These are phyloP conservation scores for Aspergillus olivimuriae DNA, from an alignment of 495 filamentous ascomycete species.

Conservation along the genomic window DNA sequence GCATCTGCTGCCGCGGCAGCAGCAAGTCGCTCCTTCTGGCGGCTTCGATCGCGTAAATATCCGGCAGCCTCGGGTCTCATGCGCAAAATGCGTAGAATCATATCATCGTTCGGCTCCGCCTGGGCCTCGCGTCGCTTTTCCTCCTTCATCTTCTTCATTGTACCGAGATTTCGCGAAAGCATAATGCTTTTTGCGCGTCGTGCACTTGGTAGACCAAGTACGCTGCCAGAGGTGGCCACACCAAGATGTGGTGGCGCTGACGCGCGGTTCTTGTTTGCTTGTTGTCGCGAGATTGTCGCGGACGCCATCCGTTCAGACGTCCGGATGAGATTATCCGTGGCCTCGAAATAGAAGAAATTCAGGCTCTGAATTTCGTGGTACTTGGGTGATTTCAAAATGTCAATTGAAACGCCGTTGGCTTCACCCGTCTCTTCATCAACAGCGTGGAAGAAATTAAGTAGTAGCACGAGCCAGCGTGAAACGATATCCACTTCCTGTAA, in stretches of 20 bases:
- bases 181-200: conserved; percentile 88
- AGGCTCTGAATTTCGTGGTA: conserved; percentile 94
- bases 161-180: conserved; percentile 89
- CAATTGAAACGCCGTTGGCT: conserved; percentile 77
- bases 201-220: conserved; percentile 64
- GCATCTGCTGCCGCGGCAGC: conserved; percentile 85
- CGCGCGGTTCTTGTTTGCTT: conserved; percentile 58
- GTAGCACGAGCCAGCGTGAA: conserved; percentile 87
- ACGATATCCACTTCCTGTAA: conserved; percentile 92
- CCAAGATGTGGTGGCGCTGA: conserved; percentile 64
- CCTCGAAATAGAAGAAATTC: conserved; percentile 98
- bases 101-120: conserved; percentile 95
- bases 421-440: conserved; percentile 81
- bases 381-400: conserved; percentile 92
- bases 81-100: conserved; percentile 91
- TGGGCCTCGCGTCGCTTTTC: conserved; percentile 93
- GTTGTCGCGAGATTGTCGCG: conserved; percentile 73
- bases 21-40: conserved; percentile 89
- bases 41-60: conserved; percentile 84
- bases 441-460: conserved; percentile 94
- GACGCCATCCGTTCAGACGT: conserved; percentile 93
- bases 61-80: conserved; percentile 92
- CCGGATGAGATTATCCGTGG: conserved; percentile 84
- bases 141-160: conserved; percentile 91
- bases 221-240: conserved; percentile 52